These are phyloP conservation scores for Kluyveromyces marxianus DNA, from an alignment of 1,139 yeast species.

Conservation along the genomic window DNA sequence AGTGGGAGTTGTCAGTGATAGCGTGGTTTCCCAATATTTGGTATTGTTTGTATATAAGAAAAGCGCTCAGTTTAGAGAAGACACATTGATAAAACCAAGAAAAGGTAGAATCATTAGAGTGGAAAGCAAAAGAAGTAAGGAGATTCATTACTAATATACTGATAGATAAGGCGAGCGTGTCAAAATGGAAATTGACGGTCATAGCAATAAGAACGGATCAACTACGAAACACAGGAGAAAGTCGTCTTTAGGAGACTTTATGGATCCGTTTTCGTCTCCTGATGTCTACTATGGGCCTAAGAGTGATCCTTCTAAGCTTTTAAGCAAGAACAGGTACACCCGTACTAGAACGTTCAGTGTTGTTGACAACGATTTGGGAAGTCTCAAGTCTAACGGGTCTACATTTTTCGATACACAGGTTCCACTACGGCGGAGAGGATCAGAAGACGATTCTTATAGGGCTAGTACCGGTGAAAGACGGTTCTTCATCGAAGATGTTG, in stretches of 20 bases:
- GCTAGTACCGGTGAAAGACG: slow-evolving; percentile 37
- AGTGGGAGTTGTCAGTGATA: too few relatives aligned
- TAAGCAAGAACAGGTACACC: slow-evolving; percentile 10
- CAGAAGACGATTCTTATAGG: slow-evolving; percentile 49
- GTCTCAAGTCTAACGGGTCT: background rate
- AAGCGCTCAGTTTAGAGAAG: too few relatives aligned
- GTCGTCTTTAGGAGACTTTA: slow-evolving; percentile 26
- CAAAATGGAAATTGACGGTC: background rate
- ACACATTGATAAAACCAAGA: too few relatives aligned
- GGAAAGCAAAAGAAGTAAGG: too few relatives aligned
- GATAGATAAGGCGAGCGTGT: too few relatives aligned
- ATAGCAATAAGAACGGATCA: background rate
- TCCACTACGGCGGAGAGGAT: slow-evolving; percentile 45
- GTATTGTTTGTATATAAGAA: too few relatives aligned
- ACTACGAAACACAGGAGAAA: slow-evolving; percentile 10
- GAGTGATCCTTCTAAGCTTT: slow-evolving; percentile 42
- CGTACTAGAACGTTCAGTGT: slow-evolving; percentile 32
- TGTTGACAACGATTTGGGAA: background rate
- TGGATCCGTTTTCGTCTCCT: slow-evolving; percentile 59
- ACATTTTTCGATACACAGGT: slow-evolving; percentile 26
- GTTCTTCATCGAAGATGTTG: slow-evolving; percentile 70
- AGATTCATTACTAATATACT: too few relatives aligned
- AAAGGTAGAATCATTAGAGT: too few relatives aligned
- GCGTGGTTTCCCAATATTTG: too few relatives aligned
- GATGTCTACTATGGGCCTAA: slow-evolving; percentile 66